Conservation (phyloP, 2,329 filamentous ascomycete species). For the Apiospora marii region DNA sequence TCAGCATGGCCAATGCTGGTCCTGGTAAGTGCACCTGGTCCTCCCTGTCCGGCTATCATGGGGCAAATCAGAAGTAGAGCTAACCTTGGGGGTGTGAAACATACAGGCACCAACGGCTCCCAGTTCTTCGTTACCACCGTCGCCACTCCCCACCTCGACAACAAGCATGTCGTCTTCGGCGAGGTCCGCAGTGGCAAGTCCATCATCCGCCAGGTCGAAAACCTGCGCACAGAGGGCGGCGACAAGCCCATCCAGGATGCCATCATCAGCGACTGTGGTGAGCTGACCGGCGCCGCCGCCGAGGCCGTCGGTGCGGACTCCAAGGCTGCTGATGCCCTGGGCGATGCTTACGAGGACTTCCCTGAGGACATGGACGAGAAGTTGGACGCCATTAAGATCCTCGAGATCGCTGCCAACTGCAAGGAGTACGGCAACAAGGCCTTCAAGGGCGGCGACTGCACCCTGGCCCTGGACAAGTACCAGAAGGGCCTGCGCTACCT, state of each 20-base stretch:
- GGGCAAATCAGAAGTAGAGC: neutral
- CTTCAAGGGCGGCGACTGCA: conserved; percentile 80
- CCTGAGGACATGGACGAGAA: conserved; percentile 77
- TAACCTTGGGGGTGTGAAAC: neutral
- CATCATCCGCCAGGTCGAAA: conserved; percentile 88
- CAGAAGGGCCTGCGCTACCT: conserved; percentile 75
- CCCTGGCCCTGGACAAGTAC: conserved; percentile 86
- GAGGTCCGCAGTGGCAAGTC: conserved; percentile 94
- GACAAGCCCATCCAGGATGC: conserved; percentile 83
- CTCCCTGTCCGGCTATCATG: neutral
- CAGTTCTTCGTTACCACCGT: conserved; percentile 99
- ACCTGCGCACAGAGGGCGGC: conserved; percentile 73
- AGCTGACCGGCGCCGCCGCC: conserved; percentile 76
- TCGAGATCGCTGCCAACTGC: conserved; percentile 82
- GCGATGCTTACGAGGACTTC: conserved; percentile 94
- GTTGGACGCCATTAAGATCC: conserved; percentile 70
- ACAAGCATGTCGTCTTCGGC: conserved; percentile 97
- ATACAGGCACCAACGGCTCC: conserved; percentile 85
- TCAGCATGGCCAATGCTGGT: conserved; percentile 98
- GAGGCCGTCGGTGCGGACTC: conserved; percentile 65
- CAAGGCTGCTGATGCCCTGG: conserved; percentile 79
- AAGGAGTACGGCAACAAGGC: conserved; percentile 94
- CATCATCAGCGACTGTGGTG: conserved; percentile 82
- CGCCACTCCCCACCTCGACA: conserved; percentile 90
- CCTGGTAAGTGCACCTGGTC: conserved; percentile 66